Evolutionary conservation across 768 basidiomycete genomes (phyloP), one percentile per base, ranked within the genome.

Genomic region (Lepiota venenata): DNA sequence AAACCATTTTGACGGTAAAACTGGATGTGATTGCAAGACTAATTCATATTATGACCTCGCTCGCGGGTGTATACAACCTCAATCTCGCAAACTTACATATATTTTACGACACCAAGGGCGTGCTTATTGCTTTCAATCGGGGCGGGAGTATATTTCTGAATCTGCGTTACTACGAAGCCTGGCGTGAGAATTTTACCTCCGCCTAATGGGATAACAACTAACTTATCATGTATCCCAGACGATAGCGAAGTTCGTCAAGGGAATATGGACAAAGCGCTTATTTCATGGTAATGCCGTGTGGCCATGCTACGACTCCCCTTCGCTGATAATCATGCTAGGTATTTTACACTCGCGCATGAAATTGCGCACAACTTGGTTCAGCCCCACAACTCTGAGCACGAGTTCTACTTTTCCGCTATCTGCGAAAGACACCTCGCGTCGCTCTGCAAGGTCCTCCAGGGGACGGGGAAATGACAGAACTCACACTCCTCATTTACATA

Each of bases 391-490:
- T 85, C 91, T 1, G 87, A 94, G 64, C 94, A 96, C 59, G 92
- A 93, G 58, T 98, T 97, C 68, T 97, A 92, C 68, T 94, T 96
- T 63, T 92, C 92, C 25, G 85, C 90, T 5, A 88, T 98, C 16
- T 91, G 89, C 58, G 91, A 97, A 69, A 79, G 76, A 32, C 77
- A 79, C 63, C 64, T 86, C 22, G 58, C 74, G 47, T 63, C 68
- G 16, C 68, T 85, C 18, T 70, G 68, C 21, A 64, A 55, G 32
- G 66, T 75, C 47, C 39, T 77, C 55, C 60, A 41, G 53, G 32
- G 22, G 8, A 27, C 12, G 18, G 22, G 25, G 20, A 39, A 40
- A 27, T 32, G 29, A 44, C 51, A 50, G 58, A 52, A 50, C 35
- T 25, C 25, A 25, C 25, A 5, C 25, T 25, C 3, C 7, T 46